Conservation (phyloP, 129 eudicot genomes). For the Lonicera japonica region DNA sequence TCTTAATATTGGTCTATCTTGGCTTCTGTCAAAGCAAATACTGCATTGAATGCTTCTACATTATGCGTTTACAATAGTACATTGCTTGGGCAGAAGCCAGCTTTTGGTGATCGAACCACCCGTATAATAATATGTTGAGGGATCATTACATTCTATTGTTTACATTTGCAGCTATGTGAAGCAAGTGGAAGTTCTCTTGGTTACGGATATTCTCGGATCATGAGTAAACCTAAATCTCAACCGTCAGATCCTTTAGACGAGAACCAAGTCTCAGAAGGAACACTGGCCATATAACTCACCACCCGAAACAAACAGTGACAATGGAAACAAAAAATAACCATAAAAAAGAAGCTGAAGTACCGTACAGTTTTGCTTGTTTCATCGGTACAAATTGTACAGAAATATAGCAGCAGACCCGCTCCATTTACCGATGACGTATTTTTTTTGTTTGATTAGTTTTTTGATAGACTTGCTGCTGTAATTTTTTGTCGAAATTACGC, state of each 20-base stretch:
- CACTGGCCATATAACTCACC: constrained; percentile 45
- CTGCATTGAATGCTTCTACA: too few species aligned
- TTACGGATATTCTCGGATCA: constrained; percentile 60
- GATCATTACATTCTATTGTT: not conserved
- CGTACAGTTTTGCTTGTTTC: constrained; percentile 28
- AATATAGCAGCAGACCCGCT: constrained; percentile 22
- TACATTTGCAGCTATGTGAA: constrained; percentile 68
- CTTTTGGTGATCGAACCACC: not conserved
- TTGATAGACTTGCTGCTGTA: not conserved
- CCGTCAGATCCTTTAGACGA: constrained; percentile 58
- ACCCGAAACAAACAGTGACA: not conserved
- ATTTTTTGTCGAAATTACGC: not conserved
- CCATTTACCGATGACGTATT: not conserved
- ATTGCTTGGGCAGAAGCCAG: too few species aligned
- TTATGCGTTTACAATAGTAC: too few species aligned
- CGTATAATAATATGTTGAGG: not conserved
- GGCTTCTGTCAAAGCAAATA: too few species aligned
- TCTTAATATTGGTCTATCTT: not conserved
- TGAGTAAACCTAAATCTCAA: constrained; percentile 59
- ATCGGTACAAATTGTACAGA: constrained; percentile 54
- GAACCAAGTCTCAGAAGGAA: constrained; percentile 64
- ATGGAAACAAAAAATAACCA: not conserved
- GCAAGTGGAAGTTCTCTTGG: constrained; percentile 95
- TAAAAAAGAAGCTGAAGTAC: constrained; percentile 1
- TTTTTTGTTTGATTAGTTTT: constrained; percentile 5